Base-by-base conservation (phyloP, 1,284 basidiomycete species). In the Naganishia sp. region DNA sequence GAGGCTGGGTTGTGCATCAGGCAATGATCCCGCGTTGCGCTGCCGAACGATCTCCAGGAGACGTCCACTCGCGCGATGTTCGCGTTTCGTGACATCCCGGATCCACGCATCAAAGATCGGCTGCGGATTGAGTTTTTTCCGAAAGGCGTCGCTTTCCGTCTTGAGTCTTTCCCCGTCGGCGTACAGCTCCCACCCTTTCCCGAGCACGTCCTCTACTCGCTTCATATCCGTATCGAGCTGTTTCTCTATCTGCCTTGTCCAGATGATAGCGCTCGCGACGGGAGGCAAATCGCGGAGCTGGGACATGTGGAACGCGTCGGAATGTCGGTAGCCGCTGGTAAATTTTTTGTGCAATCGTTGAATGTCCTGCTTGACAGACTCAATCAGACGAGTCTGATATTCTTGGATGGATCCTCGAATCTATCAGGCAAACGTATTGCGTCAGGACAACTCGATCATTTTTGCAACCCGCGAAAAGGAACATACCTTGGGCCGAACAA, bases 131-230 rank as follows among this genome's bases (percentile, higher is more conserved):
- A 98, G 88, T 80, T 98, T 99, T 79, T 90, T 91, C 53, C 92
- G 87, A 85, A 99, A 99, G 0, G 92, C 90, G 6, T 87, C 83
- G 63, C 87, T 90, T 79, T 99, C 95, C 47, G 88, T 88, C 74
- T 96, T 92, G 0, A 99, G 88, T 75, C 94, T 94, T 79, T 97
- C 93, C 6, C 96, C 96, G 73, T 99, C 95, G n/a, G 95, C 93
- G 72, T 99, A 99, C 69, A 94, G 87, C 77, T 97, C 94, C 95
- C 95, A 99, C 7, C 93, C 94, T 78, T 93, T 94, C 10, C 95
- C 96, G 13, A 99, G 88, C 2, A 99, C 96, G 76, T 98, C 95
- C 76, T 98, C 94, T 61, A 99, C 95, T n/a, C 94, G 90, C 79
- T 94, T 96, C 94, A 99, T 98, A 82, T 98, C 98, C 2, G 92